Conservation (phyloP, 345 rosid species). For the Arabis alpina region DNA sequence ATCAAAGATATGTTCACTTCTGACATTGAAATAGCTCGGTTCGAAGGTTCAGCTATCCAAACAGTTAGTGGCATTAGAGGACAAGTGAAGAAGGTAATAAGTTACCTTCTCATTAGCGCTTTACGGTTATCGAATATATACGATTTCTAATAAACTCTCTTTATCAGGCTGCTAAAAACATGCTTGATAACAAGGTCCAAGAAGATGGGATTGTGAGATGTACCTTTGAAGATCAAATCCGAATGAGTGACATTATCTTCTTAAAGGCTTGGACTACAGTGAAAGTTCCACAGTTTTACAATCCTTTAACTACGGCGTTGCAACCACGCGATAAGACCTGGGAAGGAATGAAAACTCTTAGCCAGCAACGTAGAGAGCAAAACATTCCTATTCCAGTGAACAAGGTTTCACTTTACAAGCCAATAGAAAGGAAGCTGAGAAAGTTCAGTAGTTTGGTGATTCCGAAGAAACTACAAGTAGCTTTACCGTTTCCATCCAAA, state of each 20-base stretch:
- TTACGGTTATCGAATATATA: too few species aligned
- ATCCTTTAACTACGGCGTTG: slow-evolving; percentile 75
- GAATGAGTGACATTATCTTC: slow-evolving; percentile 81
- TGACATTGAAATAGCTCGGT: slow-evolving; percentile 80
- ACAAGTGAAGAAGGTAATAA: slow-evolving; percentile 73
- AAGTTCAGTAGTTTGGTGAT: slow-evolving; percentile 77
- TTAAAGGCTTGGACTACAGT: slow-evolving; percentile 75
- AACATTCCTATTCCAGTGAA: slow-evolving; percentile 62
- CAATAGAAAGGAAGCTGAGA: slow-evolving; percentile 70
- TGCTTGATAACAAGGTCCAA: slow-evolving; percentile 60
- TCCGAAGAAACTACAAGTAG: slow-evolving; percentile 62
- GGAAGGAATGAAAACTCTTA: slow-evolving; percentile 80
- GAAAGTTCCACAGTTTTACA: slow-evolving; percentile 68
- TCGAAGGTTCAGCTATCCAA: slow-evolving; percentile 71
- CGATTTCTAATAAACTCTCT: too few species aligned
- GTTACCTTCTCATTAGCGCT: background rate
- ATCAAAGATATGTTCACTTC: slow-evolving; percentile 83
- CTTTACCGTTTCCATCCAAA: slow-evolving; percentile 72
- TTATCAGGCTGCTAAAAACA: slow-evolving; percentile 75
- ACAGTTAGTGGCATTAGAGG: slow-evolving; percentile 92
- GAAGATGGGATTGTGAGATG: slow-evolving; percentile 76
- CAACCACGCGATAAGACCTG: slow-evolving; percentile 69
- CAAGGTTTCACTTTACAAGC: slow-evolving; percentile 67
- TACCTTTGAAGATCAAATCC: slow-evolving; percentile 83
- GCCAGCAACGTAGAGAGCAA: slow-evolving; percentile 66